A percentile compares a stretch with the other conserved stretches of the same genome.
Evolutionary conservation across 2,329 filamentous ascomycete species (phyloP).

Genomic region (Cercospora berteroae): DNA sequence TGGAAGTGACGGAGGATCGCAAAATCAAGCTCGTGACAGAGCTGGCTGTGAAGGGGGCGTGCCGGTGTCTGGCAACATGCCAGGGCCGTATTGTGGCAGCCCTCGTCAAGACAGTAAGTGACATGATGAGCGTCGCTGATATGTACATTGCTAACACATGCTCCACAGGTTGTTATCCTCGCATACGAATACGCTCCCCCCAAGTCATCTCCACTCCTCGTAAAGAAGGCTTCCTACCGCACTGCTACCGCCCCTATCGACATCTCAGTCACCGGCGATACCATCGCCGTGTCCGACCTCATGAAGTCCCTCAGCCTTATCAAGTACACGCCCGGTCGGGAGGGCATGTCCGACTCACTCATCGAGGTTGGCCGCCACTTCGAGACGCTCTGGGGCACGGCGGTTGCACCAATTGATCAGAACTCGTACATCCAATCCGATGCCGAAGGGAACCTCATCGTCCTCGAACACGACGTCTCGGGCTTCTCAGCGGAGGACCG

Average conservation of each 20-base stretch:
- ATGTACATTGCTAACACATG: conserved; percentile 19
- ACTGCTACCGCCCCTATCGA: conserved; percentile 82
- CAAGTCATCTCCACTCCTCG: conserved; percentile 54
- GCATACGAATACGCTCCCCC: conserved; percentile 54
- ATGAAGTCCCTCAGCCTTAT: conserved; percentile 89
- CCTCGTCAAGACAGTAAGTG: conserved; percentile 69
- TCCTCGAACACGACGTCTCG: conserved; percentile 70
- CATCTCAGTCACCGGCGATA: conserved; percentile 68
- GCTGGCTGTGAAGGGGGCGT: conserved; percentile 72
- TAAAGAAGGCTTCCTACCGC: conserved; percentile 72
- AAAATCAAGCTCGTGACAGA: conserved; percentile 70
- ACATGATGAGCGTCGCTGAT: conserved; percentile 45
- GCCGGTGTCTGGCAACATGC: conserved; percentile 72
- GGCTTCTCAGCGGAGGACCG: conserved; percentile 74
- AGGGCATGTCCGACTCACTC: conserved; percentile 57
- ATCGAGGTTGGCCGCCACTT: conserved; percentile 76
- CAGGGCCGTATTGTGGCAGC: conserved; percentile 78
- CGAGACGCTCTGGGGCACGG: conserved; percentile 78
- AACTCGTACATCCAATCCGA: conserved; percentile 81
- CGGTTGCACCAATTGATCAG: conserved; percentile 68
- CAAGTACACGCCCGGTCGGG: conserved; percentile 62
- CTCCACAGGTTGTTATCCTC: conserved; percentile 55
- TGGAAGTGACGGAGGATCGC: conserved; percentile 75
- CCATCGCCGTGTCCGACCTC: conserved; percentile 82
- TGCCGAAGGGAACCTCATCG: conserved; percentile 80